Evolutionary conservation across 495 filamentous ascomycete genomes (phyloP).

Genomic region (Glonium stellatum): DNA sequence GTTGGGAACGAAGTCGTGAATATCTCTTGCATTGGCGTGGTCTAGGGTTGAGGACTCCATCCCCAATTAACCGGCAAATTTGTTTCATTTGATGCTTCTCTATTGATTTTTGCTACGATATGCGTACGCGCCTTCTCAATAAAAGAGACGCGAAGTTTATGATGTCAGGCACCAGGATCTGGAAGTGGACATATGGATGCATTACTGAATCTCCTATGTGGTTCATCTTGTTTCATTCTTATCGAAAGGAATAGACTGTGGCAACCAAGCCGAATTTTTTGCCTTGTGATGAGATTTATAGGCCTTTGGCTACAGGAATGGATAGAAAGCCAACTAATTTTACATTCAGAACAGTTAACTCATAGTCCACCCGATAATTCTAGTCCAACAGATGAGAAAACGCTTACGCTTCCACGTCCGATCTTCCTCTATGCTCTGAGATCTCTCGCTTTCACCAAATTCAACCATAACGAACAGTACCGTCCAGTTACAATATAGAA

Average conservation of each 20-base stretch:
- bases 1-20: background rate
- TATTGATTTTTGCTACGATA: background rate
- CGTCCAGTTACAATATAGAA: no score
- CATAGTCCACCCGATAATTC: no score
- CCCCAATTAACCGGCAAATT: background rate
- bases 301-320: background rate
- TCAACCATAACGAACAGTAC: no score
- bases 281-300: background rate
- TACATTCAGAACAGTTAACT: no score
- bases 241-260: conserved; percentile 5
- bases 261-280: background rate
- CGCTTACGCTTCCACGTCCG: no score
- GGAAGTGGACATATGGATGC: background rate
- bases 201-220: background rate
- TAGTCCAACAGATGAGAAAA: no score
- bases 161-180: background rate
- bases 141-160: background rate
- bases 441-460: no score
- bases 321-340: no score
- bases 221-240: background rate
- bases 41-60: background rate
- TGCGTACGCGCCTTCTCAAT: background rate
- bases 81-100: background rate
- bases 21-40: conserved; percentile 3
- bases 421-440: no score